Evolutionary conservation across 1,139 yeast species (phyloP).

Genomic region (Meyerozyma carpophila): DNA sequence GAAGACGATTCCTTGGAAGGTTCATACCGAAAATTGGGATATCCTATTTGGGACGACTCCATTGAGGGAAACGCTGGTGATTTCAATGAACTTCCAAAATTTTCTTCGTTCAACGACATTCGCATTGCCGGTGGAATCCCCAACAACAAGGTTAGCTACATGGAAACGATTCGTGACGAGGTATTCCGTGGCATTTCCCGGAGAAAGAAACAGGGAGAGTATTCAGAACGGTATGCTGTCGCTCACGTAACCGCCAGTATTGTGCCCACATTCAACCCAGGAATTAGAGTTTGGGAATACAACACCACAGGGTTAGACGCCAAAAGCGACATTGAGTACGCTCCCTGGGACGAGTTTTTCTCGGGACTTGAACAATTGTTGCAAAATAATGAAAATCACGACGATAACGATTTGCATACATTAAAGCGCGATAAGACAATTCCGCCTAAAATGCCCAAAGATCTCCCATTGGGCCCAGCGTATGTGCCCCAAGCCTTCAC

Average conservation of each 20-base stretch:
- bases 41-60: slow-evolving; percentile 16
- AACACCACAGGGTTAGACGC: slow-evolving; percentile 52
- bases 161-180: slow-evolving; percentile 49
- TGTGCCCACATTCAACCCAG: slow-evolving; percentile 84
- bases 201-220: slow-evolving; percentile 35
- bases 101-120: slow-evolving; percentile 1
- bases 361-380: slow-evolving; percentile 32
- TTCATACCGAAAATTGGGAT: slow-evolving; percentile 8
- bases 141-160: slow-evolving; percentile 53
- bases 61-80: not conserved
- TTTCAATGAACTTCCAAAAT: not conserved
- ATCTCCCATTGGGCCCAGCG: slow-evolving; percentile 65
- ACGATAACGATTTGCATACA: slow-evolving; percentile 6
- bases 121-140: slow-evolving; percentile 57
- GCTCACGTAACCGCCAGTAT: slow-evolving; percentile 70
- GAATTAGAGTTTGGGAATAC: slow-evolving; percentile 81
- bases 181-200: slow-evolving; percentile 47
- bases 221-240: slow-evolving; percentile 58
- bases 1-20: slow-evolving; percentile 6
- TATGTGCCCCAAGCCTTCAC: slow-evolving; percentile 65
- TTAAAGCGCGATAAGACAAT: slow-evolving; percentile 53
- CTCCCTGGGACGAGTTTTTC: slow-evolving; percentile 56
- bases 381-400: slow-evolving; percentile 12
- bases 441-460: slow-evolving; percentile 59
- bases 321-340: slow-evolving; percentile 13